These are phyloP conservation scores for Trifolium pratense DNA, from an alignment of 306 rosid species.

Conservation along the genomic window DNA sequence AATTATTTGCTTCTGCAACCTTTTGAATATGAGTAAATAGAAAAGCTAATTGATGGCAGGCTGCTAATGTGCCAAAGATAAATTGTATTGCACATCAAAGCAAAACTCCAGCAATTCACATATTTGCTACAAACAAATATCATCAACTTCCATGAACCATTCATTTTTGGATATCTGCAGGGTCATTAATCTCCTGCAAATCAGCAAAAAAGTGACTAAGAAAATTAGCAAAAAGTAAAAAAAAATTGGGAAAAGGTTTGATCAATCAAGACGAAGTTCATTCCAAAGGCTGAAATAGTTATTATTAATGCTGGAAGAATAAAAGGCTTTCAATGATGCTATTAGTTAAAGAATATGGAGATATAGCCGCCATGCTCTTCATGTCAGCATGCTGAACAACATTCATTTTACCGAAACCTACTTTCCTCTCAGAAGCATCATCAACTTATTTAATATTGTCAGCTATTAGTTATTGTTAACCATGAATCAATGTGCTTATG, in stretches of 20 bases:
- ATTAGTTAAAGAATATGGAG: neutral
- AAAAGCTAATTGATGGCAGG: constrained; percentile 32
- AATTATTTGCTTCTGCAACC: constrained; percentile 43
- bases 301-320: constrained; percentile 12
- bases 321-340: constrained; percentile 16
- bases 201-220: constrained; percentile 26
- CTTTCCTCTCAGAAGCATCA: neutral
- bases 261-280: constrained; percentile 3
- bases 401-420: neutral
- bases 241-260: neutral
- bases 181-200: constrained; percentile 62
- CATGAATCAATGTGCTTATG: no score
- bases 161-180: constrained; percentile 47
- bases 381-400: neutral
- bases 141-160: constrained; percentile 29
- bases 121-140: constrained; percentile 26
- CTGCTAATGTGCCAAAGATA: constrained; percentile 31
- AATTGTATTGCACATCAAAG: constrained; percentile 24
- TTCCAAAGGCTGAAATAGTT: constrained; percentile 1
- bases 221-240: neutral
- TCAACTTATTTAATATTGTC: neutral
- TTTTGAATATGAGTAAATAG: constrained; percentile 25
- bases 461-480: no score
- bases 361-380: neutral
- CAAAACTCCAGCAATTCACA: constrained; percentile 14